Evolutionary conservation across 192 early-diverging fungal species (phyloP), one percentile per base, ranked within the genome.

Genomic region (Linnemannia schmuckeri): DNA sequence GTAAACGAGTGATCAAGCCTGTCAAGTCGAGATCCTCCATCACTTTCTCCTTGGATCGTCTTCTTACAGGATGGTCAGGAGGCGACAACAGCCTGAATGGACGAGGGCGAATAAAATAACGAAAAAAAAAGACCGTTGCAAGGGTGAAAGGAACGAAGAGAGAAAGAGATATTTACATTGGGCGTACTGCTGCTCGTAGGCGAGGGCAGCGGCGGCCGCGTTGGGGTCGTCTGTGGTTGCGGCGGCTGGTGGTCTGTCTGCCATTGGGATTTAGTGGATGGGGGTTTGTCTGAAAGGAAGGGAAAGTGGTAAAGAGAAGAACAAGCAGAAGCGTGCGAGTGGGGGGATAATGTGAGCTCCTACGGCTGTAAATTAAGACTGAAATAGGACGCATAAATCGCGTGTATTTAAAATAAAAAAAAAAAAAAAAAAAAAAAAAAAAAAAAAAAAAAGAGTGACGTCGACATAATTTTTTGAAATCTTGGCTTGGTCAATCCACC

Each of bases 111-210:
- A 18, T 49, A 27, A 47, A 70, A 52, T 52, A 52, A 22, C 15
- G 44, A 46, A 13, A 46, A 10, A 52, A 18, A 49, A 49, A 49
- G 47, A 2, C 18, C 17, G 17, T 20, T 52, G 38, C 41, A 63
- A 49, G 30, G 22, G 13, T 41, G 18, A 38, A 66, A 9, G 1
- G 24, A 3, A 13, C 30, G 3, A 1, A 30, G 20, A 68, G 37
- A 15, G 12, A 46, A 13, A 15, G 46, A 12, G n/a, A 37, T 40
- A 75, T 71, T 80, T 86, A 86, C 83, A 86, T 77, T 80, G 74
- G 61, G 78, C 79, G 44, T 76, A 86, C 52, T 86, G 83, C 75
- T 86, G 83, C 75, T 86, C 83, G 75, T 86, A 86, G 44, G 72
- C 75, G 70, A 80, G 61, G 46, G 83, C 79, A 49, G 74, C 70